Evolutionary conservation across 2,329 filamentous ascomycete species (phyloP), one percentile per base, ranked within the genome.

Genomic region (Venturiaceae sp.): DNA sequence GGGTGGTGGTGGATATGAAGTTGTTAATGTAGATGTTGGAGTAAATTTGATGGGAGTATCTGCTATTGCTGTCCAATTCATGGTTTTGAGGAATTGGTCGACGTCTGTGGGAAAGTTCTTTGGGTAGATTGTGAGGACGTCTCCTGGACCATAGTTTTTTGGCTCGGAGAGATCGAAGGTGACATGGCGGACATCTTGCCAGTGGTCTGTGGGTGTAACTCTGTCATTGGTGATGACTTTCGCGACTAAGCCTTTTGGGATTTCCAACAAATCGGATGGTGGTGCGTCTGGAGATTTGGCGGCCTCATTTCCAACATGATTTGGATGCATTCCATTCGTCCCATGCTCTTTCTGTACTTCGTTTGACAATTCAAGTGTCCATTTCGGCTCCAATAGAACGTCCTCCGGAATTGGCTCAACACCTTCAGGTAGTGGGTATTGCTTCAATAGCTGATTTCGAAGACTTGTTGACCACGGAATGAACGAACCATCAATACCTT

Each of bases 161-260:
- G 67, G 63, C 50, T 66, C 68, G 3, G 72, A 65, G 13, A 77
- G 72, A 11, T 69, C 77, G 14, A 97, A 77, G 1, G 77, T 80
- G n/a, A 96, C 72, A 56, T 88, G 82, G 0, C 94, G 87, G 47
- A 97, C 92, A 74, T 99, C 94, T 75, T 99, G 94, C 86, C 90
- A 96, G 73, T 99, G 94, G 1, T 77, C 75, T 1, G 70, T 53
- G 0, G 92, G 85, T 0, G 94, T 99, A 5, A 95, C 71, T 16
- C 92, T 83, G 19, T 76, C 71, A 67, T 95, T 96, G n/a, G 73
- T 69, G 0, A 76, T 66, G 0, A 99, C 68, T 0, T 71, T 80
- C 8, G 85, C 87, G 0, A 70, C 71, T 62, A 83, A 75, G 2
- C 80, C 76, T 44, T 75, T 73, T 0, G 82, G 80, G 13, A 90